Evolutionary conservation across 2,329 filamentous ascomycete genomes (phyloP).

Genomic region (Taxawa tesnikishii): DNA sequence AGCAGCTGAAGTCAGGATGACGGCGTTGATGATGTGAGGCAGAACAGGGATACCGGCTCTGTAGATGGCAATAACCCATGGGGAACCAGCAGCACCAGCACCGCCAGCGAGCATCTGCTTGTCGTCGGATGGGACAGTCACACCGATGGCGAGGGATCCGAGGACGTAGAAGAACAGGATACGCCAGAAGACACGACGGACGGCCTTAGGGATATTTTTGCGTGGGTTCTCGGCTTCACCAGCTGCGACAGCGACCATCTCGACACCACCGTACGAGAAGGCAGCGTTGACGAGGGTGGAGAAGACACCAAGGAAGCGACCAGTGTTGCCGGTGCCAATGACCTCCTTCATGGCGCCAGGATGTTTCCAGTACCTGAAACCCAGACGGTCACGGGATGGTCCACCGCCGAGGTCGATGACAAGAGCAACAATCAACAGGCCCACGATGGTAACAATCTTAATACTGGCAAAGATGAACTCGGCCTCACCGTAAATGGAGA

Average conservation of each 20-base stretch:
- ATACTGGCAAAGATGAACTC: slow-evolving; percentile 40
- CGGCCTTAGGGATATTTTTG: slow-evolving; percentile 41
- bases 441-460: slow-evolving; percentile 37
- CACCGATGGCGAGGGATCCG: slow-evolving; percentile 44
- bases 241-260: slow-evolving; percentile 43
- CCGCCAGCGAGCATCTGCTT: slow-evolving; percentile 33
- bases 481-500: slow-evolving; percentile 35
- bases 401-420: slow-evolving; percentile 52
- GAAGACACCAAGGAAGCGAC: slow-evolving; percentile 52
- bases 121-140: slow-evolving; percentile 47
- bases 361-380: slow-evolving; percentile 58
- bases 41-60: slow-evolving; percentile 55
- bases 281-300: slow-evolving; percentile 35
- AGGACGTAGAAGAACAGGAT: slow-evolving; percentile 47
- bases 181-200: slow-evolving; percentile 42
- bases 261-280: slow-evolving; percentile 41
- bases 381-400: slow-evolving; percentile 44
- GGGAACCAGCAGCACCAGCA: slow-evolving; percentile 27
- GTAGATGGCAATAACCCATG: slow-evolving; percentile 60
- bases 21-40: slow-evolving; percentile 61
- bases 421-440: slow-evolving; percentile 28
- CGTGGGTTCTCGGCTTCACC: slow-evolving; percentile 43
- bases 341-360: slow-evolving; percentile 46
- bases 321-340: slow-evolving; percentile 44
- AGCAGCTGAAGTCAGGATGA: slow-evolving; percentile 61